Conservation (phyloP, 257 asterid species). For the Primulina huaijiensis region DNA sequence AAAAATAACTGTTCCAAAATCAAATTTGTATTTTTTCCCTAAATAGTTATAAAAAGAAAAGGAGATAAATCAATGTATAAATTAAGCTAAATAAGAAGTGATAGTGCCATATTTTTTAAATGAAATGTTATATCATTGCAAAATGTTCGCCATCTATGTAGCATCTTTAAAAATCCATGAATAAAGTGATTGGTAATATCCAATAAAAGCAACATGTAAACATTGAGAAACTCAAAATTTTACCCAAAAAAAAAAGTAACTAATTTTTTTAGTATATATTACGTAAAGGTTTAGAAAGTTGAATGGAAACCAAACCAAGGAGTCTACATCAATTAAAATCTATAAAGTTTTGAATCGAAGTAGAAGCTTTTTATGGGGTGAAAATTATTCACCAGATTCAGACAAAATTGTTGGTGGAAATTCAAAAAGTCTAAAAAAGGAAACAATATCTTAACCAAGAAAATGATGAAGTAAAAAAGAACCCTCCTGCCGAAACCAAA, state of each 20-base stretch:
- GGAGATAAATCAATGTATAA: not conserved
- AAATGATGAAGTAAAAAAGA: slow-evolving; percentile 14
- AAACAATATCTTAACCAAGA: slow-evolving; percentile 21
- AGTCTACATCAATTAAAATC: not conserved
- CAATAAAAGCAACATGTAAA: not conserved
- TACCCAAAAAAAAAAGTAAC: too few relatives aligned
- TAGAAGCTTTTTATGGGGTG: slow-evolving; percentile 3
- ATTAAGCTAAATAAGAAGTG: not conserved
- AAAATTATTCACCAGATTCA: slow-evolving; percentile 20
- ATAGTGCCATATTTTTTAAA: too few relatives aligned
- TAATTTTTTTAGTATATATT: not conserved
- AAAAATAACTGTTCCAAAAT: too few relatives aligned
- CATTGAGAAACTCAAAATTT: not conserved
- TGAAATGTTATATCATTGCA: not conserved
- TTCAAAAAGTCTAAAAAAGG: slow-evolving; percentile 23
- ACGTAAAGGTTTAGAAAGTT: not conserved
- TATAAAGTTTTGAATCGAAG: not conserved
- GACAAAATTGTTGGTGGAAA: slow-evolving; percentile 24
- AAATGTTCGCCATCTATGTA: not conserved
- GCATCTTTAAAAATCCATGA: not conserved
- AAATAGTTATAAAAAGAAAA: not conserved
- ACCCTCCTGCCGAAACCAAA: slow-evolving; percentile 19
- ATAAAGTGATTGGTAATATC: not conserved
- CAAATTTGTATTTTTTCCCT: too few relatives aligned
- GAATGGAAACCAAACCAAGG: not conserved